Percentiles rank a stretch among this genome's conserved stretches.
Conservation (phyloP, 371 early-diverging fungal species). For the Parasitella parasitica region DNA sequence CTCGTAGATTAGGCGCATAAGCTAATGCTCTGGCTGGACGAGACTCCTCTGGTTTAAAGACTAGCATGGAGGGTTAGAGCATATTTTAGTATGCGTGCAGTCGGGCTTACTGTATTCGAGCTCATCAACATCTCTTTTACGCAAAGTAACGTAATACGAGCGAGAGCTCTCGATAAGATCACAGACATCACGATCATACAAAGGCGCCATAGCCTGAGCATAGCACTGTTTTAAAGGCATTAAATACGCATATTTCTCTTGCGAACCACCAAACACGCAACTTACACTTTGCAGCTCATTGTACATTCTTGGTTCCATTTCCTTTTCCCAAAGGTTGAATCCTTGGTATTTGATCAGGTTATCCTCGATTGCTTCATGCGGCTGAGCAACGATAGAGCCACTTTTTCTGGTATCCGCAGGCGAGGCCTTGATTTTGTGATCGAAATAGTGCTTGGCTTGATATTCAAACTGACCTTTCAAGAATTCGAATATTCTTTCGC, state of each 20-base stretch:
- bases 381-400: constrained; percentile 44
- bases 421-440: constrained; percentile 51
- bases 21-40: constrained; percentile 48
- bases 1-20: constrained; percentile 38
- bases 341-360: constrained; percentile 81
- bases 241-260: neutral
- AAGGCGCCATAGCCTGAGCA: constrained; percentile 45
- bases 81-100: neutral
- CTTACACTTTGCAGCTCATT: constrained; percentile 81
- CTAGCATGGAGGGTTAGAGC: constrained; percentile 5
- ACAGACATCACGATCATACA: constrained; percentile 50
- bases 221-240: constrained; percentile 33
- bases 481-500: constrained; percentile 73
- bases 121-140: constrained; percentile 48
- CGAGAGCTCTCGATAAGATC: constrained; percentile 45
- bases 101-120: constrained; percentile 42
- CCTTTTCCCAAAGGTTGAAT: constrained; percentile 88
- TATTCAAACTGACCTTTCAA: constrained; percentile 68
- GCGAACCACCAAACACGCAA: neutral
- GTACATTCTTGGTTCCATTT: constrained; percentile 85
- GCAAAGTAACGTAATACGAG: constrained; percentile 32
- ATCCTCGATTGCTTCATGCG: constrained; percentile 76
- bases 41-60: constrained; percentile 50
- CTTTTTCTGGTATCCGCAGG: constrained; percentile 34
- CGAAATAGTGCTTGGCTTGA: constrained; percentile 58